Conservation (phyloP, 2,329 filamentous ascomycete genomes). For the Trichoderma endophyticum region DNA sequence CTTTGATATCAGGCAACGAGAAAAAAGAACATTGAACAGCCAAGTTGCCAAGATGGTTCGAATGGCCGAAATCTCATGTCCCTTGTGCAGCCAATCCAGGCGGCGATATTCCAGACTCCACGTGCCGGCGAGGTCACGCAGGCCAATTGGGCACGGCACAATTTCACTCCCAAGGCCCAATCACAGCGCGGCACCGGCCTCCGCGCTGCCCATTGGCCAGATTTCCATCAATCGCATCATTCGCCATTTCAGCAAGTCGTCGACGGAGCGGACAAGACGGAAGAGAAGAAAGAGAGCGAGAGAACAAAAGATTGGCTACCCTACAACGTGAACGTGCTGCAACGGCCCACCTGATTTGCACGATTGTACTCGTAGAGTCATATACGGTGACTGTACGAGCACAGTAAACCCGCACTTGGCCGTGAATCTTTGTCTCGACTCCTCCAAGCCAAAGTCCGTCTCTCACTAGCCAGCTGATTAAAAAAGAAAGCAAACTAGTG, state of each 20-base stretch:
- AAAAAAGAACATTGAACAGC: neutral
- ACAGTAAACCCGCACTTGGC: neutral
- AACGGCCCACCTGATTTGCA: neutral
- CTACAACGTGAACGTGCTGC: neutral
- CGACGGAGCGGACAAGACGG: slow-evolving; percentile 10
- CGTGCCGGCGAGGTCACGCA: slow-evolving; percentile 18
- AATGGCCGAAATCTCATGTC: neutral
- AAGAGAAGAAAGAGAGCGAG: neutral
- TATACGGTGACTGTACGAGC: neutral
- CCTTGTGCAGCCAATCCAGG: slow-evolving; percentile 10
- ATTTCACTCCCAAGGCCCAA: slow-evolving; percentile 28
- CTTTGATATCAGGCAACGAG: slow-evolving; percentile 4
- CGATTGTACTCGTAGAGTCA: neutral
- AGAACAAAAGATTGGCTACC: neutral
- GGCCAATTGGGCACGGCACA: slow-evolving; percentile 19
- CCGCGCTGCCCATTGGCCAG: slow-evolving; percentile 28
- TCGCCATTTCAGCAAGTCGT: slow-evolving; percentile 25
- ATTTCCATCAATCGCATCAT: slow-evolving; percentile 30
- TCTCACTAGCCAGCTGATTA: neutral
- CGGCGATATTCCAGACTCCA: slow-evolving; percentile 1
- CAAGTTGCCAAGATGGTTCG: neutral
- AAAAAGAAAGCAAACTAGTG: slow-evolving; percentile 13
- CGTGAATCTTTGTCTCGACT: neutral
- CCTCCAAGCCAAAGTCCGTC: neutral
- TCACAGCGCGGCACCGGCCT: slow-evolving; percentile 22